Base-by-base conservation (phyloP, 305 asterid genomes). In the Plantago lanceolata region DNA sequence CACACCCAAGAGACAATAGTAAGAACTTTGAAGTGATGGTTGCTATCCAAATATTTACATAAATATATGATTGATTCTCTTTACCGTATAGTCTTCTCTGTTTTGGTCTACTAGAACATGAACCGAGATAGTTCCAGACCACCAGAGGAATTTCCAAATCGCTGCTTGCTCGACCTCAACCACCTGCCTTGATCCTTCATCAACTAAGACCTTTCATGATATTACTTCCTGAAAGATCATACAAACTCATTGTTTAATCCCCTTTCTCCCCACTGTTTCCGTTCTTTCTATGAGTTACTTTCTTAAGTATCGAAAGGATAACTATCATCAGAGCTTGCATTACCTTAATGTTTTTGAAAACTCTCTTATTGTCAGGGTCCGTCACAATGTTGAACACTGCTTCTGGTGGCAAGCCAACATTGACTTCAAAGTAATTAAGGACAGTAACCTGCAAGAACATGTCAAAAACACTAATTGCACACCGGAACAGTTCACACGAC, bases 101-200 rank as follows among this genome's bases (percentile, higher is more conserved):
- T 87, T 87, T 74, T 92, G 98, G 74, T 92, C 95, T 1, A 91
- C 98, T 65, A 84, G 70, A 52, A 92, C 94, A 59, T 85, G 85
- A 73, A 89, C 90, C 0, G 94, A 78, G 51, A 92, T 76, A 14
- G 98, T 87, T 44, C 98, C 98, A 0, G 95, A 82, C 91, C 86
- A 82, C 96, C 96, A 92, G 57, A 92, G 89, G 71, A 92, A 92
- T 76, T 79, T 84, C 97, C 98, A 92, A 26, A 87, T 64, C 19
- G 97, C 96, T 5, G 97, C 90, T 84, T 92, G 96, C 76, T 89
- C 97, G 59, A 92, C 70, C 69, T 92, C 97, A 13, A 92, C 95
- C 19, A 89, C 81, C 78, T 92, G 98, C 82, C 98, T 84, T 24
- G 64, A 68, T 57, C 96, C 98, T 75, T 92, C 96, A 62, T 92